A percentile compares a stretch with the other conserved stretches of the same genome.
Evolutionary conservation across 2,329 filamentous ascomycete genomes (phyloP).

Genomic region (Cercospora sesami): DNA sequence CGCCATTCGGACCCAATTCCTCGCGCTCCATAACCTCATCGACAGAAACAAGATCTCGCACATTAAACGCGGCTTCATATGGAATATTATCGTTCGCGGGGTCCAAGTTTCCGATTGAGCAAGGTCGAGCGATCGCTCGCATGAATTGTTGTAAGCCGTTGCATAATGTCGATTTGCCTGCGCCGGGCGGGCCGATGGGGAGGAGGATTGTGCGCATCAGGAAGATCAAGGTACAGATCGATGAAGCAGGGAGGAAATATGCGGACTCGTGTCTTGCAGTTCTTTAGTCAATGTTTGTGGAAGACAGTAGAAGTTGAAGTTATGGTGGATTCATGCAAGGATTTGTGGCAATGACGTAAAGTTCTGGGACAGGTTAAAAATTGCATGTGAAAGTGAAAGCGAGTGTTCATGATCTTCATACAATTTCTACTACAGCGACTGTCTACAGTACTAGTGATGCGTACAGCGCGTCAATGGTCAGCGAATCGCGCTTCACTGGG

Average conservation of each 20-base stretch:
- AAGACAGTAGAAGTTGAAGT: background rate
- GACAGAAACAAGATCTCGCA: constrained; percentile 81
- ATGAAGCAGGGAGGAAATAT: too few species aligned
- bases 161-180: constrained; percentile 96
- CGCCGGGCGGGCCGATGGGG: constrained; percentile 75
- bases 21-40: constrained; percentile 96
- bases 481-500: background rate
- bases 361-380: background rate
- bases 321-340: background rate
- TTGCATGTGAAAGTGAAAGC: background rate
- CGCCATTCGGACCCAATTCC: constrained; percentile 86
- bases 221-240: too few species aligned
- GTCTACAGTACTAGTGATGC: background rate
- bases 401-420: background rate
- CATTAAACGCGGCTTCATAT: constrained; percentile 87
- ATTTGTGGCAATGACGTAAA: constrained; percentile 3
- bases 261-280: too few species aligned
- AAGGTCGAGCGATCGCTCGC: constrained; percentile 89
- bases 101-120: constrained; percentile 93
- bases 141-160: constrained; percentile 99
- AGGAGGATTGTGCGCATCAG: constrained; percentile 33
- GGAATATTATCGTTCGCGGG: constrained; percentile 91
- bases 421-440: background rate
- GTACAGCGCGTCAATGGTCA: background rate
- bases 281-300: background rate